Evolutionary conservation across 257 asterid species (phyloP).

Genomic region (Rauvolfia tetraphylla): DNA sequence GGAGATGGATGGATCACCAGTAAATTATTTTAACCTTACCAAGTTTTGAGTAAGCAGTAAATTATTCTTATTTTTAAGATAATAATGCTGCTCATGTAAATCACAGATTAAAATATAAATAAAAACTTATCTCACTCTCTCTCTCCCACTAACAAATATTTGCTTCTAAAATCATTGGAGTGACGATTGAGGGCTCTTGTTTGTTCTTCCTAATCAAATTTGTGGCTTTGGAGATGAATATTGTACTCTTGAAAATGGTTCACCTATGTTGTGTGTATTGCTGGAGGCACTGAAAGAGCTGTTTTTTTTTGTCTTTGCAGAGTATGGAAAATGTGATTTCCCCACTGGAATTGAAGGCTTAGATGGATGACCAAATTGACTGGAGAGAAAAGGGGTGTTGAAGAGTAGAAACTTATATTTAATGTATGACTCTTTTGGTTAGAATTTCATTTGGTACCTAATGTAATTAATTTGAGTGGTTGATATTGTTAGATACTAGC

Average conservation of each 20-base stretch:
- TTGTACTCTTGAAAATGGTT: no score
- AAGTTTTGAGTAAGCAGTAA: no score
- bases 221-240: no score
- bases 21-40: no score
- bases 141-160: no score
- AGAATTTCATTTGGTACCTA: not conserved
- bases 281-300: not conserved
- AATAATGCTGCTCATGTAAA: no score
- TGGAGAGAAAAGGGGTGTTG: not conserved
- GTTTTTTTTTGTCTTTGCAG: conserved; percentile 33
- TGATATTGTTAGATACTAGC: not conserved
- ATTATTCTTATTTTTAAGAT: no score
- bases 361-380: not conserved
- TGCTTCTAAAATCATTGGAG: not conserved
- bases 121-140: no score
- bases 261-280: not conserved
- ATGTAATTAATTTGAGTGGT: not conserved
- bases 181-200: no score
- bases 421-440: not conserved
- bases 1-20: no score
- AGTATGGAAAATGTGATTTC: conserved; percentile 65
- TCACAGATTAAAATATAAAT: no score
- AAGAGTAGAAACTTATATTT: not conserved
- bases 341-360: conserved; percentile 43
- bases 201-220: no score